phyloP scores from a whole-genome alignment of 352 stramenopile genomes.

The Phytophthora boehmeriae region DNA sequence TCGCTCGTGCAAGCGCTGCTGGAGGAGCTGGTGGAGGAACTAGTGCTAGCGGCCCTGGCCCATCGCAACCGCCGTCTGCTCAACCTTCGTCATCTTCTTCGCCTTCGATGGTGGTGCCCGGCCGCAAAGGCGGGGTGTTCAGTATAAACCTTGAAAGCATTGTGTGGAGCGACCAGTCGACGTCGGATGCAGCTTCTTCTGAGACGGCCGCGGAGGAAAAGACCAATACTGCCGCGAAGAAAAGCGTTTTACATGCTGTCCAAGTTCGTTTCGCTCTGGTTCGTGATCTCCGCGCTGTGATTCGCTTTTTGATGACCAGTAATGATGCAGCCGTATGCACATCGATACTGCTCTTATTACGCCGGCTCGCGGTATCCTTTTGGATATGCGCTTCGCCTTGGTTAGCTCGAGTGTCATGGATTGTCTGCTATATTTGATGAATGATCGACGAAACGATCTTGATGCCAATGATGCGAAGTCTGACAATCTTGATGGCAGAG shows the following conservation, averaged over 20 bases:
- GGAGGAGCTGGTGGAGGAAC: slow-evolving; percentile 14
- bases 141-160: slow-evolving; percentile 82
- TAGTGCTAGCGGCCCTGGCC: slow-evolving; percentile 16
- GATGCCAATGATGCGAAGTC: slow-evolving; percentile 5
- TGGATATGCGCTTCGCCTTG: slow-evolving; percentile 76
- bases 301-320: slow-evolving; percentile 69
- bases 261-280: slow-evolving; percentile 80
- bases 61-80: slow-evolving; percentile 17
- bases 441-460: slow-evolving; percentile 18
- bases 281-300: slow-evolving; percentile 63
- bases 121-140: slow-evolving; percentile 68
- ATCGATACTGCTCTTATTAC: slow-evolving; percentile 62
- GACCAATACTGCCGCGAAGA: slow-evolving; percentile 5
- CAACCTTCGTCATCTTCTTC: slow-evolving; percentile 26
- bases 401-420: slow-evolving; percentile 83
- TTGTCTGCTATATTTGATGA: slow-evolving; percentile 68
- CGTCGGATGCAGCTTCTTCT: slow-evolving; percentile 7
- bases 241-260: slow-evolving; percentile 48
- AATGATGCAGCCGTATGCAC: slow-evolving; percentile 54
- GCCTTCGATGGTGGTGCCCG: slow-evolving; percentile 26
- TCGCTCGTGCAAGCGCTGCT: slow-evolving; percentile 43
- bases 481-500: slow-evolving; percentile 1
- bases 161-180: slow-evolving; percentile 77
- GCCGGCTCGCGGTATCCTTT: slow-evolving; percentile 67
- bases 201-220: slow-evolving; percentile 29